phyloP scores from a whole-genome alignment of 352 stramenopile species.

The Pythium sukuiense region DNA sequence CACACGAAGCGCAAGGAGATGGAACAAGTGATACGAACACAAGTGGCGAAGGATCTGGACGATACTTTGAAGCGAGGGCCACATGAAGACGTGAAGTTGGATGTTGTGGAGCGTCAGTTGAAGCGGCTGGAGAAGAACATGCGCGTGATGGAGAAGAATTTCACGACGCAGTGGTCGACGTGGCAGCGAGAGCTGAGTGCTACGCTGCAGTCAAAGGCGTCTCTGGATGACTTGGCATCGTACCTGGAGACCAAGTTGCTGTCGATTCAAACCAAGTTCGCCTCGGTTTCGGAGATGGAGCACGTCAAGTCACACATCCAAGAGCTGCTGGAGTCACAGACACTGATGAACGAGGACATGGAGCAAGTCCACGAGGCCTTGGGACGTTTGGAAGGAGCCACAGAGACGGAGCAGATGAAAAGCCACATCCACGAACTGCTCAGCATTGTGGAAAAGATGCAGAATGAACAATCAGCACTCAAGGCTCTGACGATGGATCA shows the following conservation, averaged over 20 bases:
- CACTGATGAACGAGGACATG: background rate
- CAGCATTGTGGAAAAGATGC: slow-evolving; percentile 25
- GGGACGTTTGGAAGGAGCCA: background rate
- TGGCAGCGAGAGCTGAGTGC: slow-evolving; percentile 4
- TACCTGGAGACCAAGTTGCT: background rate
- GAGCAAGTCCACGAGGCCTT: background rate
- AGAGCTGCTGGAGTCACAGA: slow-evolving; percentile 1
- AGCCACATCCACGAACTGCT: slow-evolving; percentile 27
- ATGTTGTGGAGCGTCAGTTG: slow-evolving; percentile 11
- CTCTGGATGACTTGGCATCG: slow-evolving; percentile 1
- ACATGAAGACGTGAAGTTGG: background rate
- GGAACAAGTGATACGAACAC: background rate
- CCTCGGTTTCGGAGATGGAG: background rate
- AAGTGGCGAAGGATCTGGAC: background rate
- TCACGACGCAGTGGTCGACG: slow-evolving; percentile 2
- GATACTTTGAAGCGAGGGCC: background rate
- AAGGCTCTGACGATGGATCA: slow-evolving; percentile 7
- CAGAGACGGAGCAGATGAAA: slow-evolving; percentile 16
- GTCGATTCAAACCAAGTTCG: background rate
- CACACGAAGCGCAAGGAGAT: background rate
- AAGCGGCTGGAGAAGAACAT: slow-evolving; percentile 22
- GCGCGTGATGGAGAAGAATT: slow-evolving; percentile 2
- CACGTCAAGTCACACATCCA: background rate
- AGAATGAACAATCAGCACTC: slow-evolving; percentile 21
- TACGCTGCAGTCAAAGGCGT: slow-evolving; percentile 9